Conservation (phyloP, 192 early-diverging fungal species). For the Backusella tuberculispora region DNA sequence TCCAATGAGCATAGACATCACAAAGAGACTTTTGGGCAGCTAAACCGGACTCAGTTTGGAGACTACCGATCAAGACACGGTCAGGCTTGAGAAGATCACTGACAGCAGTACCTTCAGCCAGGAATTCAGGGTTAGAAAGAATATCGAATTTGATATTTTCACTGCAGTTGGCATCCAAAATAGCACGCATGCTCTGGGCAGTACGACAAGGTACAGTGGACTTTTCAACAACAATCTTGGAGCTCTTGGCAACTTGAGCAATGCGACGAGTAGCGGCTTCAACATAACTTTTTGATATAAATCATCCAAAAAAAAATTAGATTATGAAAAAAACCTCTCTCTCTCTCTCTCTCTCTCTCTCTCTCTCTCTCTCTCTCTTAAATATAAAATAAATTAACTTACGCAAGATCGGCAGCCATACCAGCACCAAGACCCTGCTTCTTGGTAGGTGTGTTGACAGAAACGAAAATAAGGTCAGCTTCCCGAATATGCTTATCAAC, state of each 20-base stretch:
- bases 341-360: background rate
- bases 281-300: constrained; percentile 59
- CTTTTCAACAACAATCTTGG: constrained; percentile 94
- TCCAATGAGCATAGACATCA: constrained; percentile 83
- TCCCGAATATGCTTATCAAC: constrained; percentile 77
- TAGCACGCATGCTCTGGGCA: constrained; percentile 79
- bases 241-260: constrained; percentile 72
- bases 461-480: constrained; percentile 89
- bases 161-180: constrained; percentile 75
- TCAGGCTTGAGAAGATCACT: constrained; percentile 83
- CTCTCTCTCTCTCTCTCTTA: background rate
- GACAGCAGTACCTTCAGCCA: constrained; percentile 92
- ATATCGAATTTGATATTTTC: constrained; percentile 78
- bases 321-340: background rate
- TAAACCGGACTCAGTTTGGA: constrained; percentile 69
- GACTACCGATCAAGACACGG: constrained; percentile 86
- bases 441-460: constrained; percentile 94
- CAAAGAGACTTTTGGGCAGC: constrained; percentile 75
- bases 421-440: constrained; percentile 78
- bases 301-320: background rate
- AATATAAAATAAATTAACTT: constrained; percentile 35
- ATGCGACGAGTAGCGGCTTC: constrained; percentile 82
- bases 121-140: constrained; percentile 94
- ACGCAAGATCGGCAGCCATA: constrained; percentile 81
- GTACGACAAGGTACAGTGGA: constrained; percentile 95